These are phyloP conservation scores for Perkinsus chesapeaki DNA, from an alignment of 169 alveolate genomes.

Conservation along the genomic window DNA sequence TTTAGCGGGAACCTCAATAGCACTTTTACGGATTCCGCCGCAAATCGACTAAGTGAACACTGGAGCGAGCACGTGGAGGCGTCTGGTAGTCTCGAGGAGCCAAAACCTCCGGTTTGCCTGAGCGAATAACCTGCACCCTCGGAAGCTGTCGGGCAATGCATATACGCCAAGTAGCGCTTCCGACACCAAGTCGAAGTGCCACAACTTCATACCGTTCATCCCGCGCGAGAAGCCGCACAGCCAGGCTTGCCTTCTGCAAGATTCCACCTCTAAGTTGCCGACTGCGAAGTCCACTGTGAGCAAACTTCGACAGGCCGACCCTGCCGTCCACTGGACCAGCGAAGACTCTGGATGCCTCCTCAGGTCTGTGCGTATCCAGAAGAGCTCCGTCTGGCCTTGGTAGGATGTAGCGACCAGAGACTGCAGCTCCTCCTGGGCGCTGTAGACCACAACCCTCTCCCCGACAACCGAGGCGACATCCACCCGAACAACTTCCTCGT, in stretches of 20 bases:
- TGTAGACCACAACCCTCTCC: background rate
- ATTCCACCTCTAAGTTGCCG: background rate
- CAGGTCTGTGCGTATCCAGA: background rate
- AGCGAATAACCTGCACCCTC: background rate
- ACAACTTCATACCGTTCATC: background rate
- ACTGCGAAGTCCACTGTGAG: background rate
- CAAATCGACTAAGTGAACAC: background rate
- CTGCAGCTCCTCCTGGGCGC: background rate
- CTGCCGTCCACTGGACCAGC: background rate
- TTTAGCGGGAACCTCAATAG: too few relatives aligned
- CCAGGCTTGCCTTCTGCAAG: background rate
- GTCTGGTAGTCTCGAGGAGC: background rate
- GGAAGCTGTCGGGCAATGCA: background rate
- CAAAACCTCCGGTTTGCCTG: background rate
- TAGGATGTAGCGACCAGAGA: background rate
- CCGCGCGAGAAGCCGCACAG: background rate
- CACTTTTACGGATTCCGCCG: too few relatives aligned
- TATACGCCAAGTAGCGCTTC: background rate
- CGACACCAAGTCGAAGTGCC: background rate
- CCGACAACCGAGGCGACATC: background rate
- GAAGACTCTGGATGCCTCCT: background rate
- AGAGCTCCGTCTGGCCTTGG: background rate
- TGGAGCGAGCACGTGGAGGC: background rate
- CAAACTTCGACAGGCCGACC: background rate
- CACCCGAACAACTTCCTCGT: background rate